A percentile compares a stretch with the other conserved stretches of the same genome.
These are phyloP conservation scores for Leishmania braziliensis DNA, from an alignment of 208 protist genomes.

Conservation along the genomic window DNA sequence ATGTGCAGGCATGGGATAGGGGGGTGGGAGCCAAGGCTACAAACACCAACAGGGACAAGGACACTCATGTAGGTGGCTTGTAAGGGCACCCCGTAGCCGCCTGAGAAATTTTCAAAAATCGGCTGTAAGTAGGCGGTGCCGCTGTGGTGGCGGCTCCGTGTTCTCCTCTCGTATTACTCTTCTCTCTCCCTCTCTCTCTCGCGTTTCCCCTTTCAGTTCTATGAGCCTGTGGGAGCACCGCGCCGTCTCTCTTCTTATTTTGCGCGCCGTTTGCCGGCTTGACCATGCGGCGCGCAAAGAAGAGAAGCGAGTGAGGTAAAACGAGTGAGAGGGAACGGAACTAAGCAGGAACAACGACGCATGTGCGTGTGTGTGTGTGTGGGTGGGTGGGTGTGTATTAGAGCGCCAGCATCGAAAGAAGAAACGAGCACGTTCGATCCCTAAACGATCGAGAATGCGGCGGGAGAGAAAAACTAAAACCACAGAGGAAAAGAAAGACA, in stretches of 20 bases:
- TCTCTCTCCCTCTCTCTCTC: too few species aligned
- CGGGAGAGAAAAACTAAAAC: slow-evolving; percentile 4
- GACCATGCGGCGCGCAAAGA: neutral
- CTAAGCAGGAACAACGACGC: neutral
- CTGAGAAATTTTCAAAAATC: neutral
- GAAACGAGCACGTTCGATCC: too few species aligned
- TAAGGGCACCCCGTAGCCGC: neutral
- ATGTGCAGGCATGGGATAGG: neutral
- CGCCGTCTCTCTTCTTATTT: neutral
- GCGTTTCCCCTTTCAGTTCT: neutral
- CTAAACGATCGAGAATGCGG: too few species aligned
- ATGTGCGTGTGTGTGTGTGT: neutral
- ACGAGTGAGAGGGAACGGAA: too few species aligned
- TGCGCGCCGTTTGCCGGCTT: too few species aligned
- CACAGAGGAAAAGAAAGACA: neutral
- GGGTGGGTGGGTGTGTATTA: neutral
- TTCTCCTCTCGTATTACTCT: neutral
- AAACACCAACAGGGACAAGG: neutral
- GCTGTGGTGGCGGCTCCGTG: neutral
- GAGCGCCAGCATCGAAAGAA: too few species aligned
- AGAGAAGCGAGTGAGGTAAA: too few species aligned
- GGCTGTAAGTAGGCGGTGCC: neutral
- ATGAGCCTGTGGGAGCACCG: neutral
- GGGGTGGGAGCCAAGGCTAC: neutral
- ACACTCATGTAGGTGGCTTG: neutral